Evolutionary conservation across 1,284 basidiomycete genomes (phyloP).

Genomic region (Blastosporella zonata): DNA sequence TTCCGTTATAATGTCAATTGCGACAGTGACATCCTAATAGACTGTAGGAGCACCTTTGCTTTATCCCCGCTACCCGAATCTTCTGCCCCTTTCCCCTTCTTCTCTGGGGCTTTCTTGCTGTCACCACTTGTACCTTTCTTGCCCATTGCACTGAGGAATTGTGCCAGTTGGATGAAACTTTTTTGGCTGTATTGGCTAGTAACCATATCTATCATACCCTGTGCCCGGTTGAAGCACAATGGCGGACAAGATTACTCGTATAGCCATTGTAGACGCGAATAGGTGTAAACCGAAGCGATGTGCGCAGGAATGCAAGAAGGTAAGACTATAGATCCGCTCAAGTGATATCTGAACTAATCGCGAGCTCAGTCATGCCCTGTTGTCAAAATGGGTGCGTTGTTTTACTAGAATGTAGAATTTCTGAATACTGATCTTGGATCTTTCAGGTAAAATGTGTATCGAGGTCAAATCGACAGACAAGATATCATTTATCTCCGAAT

Average conservation of each 20-base stretch:
- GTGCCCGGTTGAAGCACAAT: conserved; percentile 31
- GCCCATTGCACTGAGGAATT: conserved; percentile 36
- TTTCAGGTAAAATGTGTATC: conserved; percentile 91
- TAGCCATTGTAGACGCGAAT: conserved; percentile 92
- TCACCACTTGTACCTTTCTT: conserved; percentile 45
- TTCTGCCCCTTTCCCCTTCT: conserved; percentile 37
- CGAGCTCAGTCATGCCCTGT: conserved; percentile 84
- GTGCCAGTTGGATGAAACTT: conserved; percentile 6
- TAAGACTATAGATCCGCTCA: conserved; percentile 28
- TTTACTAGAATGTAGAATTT: not conserved
- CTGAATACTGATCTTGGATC: not conserved
- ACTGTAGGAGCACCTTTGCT: conserved; percentile 24
- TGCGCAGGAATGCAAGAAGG: conserved; percentile 91
- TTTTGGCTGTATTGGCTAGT: conserved; percentile 9
- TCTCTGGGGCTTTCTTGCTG: conserved; percentile 28
- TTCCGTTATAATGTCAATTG: conserved; percentile 5
- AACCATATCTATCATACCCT: conserved; percentile 4
- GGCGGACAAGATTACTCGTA: conserved; percentile 93
- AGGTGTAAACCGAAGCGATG: conserved; percentile 93
- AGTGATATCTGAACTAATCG: conserved; percentile 16
- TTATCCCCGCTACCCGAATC: conserved; percentile 35
- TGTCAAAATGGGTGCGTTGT: conserved; percentile 87
- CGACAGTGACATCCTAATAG: not conserved
- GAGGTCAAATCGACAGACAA: conserved; percentile 93
- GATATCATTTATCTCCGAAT: conserved; percentile 97